Evolutionary conservation across 345 rosid genomes (phyloP).

Genomic region (Sonneratia caseolaris): DNA sequence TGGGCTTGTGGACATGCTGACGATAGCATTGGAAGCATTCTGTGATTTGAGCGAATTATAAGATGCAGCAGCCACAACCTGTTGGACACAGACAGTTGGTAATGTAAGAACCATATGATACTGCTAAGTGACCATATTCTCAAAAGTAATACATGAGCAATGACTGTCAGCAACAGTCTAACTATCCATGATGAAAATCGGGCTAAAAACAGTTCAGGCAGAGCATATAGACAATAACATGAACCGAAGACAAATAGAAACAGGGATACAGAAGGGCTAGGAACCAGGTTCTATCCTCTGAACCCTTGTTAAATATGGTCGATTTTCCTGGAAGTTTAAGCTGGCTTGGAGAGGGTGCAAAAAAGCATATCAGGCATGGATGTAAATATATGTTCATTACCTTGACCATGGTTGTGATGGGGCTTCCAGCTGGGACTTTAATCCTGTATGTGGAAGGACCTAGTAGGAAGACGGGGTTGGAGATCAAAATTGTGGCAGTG

Average conservation of each 20-base stretch:
- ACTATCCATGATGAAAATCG: too few species aligned
- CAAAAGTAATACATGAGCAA: too few species aligned
- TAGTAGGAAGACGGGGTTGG: conserved; percentile 61
- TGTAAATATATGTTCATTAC: conserved; percentile 20
- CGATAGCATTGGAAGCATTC: conserved; percentile 29
- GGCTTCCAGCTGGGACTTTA: conserved; percentile 67
- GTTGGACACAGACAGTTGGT: conserved; percentile 1
- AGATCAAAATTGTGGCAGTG: conserved; percentile 55
- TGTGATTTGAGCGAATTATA: conserved; percentile 21
- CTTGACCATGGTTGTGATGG: conserved; percentile 71
- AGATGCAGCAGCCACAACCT: conserved; percentile 52
- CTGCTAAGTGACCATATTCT: too few species aligned
- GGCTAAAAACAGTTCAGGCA: neutral
- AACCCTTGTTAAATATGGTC: neutral
- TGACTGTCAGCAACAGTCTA: too few species aligned
- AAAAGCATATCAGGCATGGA: neutral
- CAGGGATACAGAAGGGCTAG: too few species aligned
- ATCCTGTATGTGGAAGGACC: conserved; percentile 58
- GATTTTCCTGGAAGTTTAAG: neutral
- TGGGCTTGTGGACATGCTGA: conserved; percentile 24
- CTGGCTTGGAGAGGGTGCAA: too few species aligned
- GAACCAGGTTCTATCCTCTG: neutral
- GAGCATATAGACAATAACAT: neutral
- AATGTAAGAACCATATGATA: too few species aligned
- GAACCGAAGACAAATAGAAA: too few species aligned